Conservation (phyloP, 768 basidiomycete species). For the Termitomyces sp. region DNA sequence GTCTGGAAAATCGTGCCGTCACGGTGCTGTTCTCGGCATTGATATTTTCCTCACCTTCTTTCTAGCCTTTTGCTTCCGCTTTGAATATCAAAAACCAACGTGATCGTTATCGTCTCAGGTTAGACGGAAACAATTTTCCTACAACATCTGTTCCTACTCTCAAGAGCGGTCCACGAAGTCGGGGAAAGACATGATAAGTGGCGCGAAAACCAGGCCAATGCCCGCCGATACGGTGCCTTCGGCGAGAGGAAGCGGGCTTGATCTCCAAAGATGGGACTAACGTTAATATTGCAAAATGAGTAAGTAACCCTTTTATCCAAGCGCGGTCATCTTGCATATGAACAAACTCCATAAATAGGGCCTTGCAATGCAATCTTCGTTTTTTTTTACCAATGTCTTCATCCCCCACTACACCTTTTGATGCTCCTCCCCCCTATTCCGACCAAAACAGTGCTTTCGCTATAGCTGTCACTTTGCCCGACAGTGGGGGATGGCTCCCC, state of each 20-base stretch:
- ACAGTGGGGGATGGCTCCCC: constrained; percentile 7
- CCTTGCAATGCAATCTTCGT: background rate
- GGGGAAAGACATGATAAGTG: background rate
- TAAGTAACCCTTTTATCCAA: background rate
- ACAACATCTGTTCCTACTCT: background rate
- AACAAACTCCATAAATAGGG: background rate
- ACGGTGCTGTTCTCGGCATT: background rate
- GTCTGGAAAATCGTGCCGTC: background rate
- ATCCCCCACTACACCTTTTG: background rate
- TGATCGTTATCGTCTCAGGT: background rate
- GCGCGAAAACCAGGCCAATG: background rate
- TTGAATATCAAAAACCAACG: background rate
- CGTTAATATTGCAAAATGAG: background rate
- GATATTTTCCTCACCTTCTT: background rate
- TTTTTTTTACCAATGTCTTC: background rate
- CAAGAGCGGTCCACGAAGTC: background rate
- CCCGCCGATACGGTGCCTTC: background rate
- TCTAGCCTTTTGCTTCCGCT: background rate
- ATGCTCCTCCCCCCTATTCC: background rate
- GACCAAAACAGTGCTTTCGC: background rate
- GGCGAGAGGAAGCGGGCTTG: background rate
- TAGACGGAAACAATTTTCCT: background rate
- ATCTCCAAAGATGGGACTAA: background rate
- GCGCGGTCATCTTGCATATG: background rate
- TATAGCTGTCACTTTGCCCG: constrained; percentile 1